Base-by-base conservation (phyloP, 768 basidiomycete genomes). In the Melanogaster broomeanus region DNA sequence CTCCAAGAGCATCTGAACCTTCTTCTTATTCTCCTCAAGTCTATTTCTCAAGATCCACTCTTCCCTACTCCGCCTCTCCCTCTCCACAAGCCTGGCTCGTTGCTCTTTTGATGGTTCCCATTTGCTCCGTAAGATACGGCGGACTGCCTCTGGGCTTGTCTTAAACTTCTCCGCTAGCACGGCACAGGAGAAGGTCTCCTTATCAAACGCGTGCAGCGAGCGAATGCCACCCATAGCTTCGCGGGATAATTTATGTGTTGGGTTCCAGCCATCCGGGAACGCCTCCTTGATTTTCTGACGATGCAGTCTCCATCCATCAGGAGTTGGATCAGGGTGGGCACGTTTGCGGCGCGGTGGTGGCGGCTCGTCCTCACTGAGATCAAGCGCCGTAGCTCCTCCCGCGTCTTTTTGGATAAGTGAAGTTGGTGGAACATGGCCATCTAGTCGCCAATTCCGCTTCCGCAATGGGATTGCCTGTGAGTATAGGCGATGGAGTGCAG, bases 141-240 rank as follows among this genome's bases (percentile, higher is more conserved):
- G 74, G 33, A 93, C 85, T 10, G 87, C 89, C 72, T 94, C 92
- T 31, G 87, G 82, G 59, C 85, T 87, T 65, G 93, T 82, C 65
- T 76, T 83, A 71, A 93, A 93, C 63, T 79, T 80, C 52, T 85
- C 80, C 15, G 89, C 84, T n/a, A 94, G 80, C 1, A 82, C 70
- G 24, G 82, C 77, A 12, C 85, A 86, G 31, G 76, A 79, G 71
- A 87, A 91, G 42, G 70, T 79, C 42, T 73, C 75, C 8, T 85
- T 83, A 61, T 93, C 83, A 40, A 83, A 65, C 35, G 70, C 69
- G 64, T 91, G 79, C 49, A 93, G 74, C 41, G 81, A 76, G 34
- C 87, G 81, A 52, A 94, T 68, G 15, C 85, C 84, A 56, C 87
- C 85, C 90, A 93, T 93, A 31, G 90, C 90, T 60, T 88, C 85